These are phyloP conservation scores for Hydrangea macrophylla DNA, from an alignment of 148 eudicot species.

Conservation along the genomic window DNA sequence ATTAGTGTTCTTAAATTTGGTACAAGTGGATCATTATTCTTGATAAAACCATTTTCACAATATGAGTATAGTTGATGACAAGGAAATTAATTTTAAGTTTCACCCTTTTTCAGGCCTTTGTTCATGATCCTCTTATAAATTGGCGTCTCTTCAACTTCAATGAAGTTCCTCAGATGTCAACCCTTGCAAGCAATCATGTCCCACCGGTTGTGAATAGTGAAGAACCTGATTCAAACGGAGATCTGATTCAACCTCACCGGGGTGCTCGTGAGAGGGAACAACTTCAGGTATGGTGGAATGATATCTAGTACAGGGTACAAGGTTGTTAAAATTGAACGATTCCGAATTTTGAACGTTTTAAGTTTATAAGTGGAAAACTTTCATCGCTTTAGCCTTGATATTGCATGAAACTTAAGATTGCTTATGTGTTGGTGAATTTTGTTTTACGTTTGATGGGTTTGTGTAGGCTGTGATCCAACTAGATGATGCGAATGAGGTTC, in stretches of 20 bases:
- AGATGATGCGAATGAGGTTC: slow-evolving; percentile 96
- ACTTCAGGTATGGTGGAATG: slow-evolving; percentile 59
- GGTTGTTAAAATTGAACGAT: no score
- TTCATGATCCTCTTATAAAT: slow-evolving; percentile 95
- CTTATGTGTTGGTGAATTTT: not conserved
- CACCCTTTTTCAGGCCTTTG: slow-evolving; percentile 68
- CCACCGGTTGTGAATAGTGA: slow-evolving; percentile 64
- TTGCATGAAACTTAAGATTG: not conserved
- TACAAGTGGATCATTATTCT: not conserved
- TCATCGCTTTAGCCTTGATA: no score
- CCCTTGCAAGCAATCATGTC: slow-evolving; percentile 47
- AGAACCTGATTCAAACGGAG: slow-evolving; percentile 53
- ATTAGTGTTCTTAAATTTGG: no score
- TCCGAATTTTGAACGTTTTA: no score
- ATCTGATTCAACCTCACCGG: slow-evolving; percentile 84
- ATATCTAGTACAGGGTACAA: no score
- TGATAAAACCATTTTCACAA: not conserved
- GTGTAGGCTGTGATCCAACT: slow-evolving; percentile 89
- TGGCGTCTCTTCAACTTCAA: slow-evolving; percentile 99
- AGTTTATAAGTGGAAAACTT: no score
- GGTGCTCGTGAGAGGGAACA: slow-evolving; percentile 92
- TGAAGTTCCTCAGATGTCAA: slow-evolving; percentile 90
- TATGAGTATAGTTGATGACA: not conserved
- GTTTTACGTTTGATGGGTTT: slow-evolving; percentile 3
- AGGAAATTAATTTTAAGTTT: not conserved